phyloP scores from a whole-genome alignment of 2,329 filamentous ascomycete genomes.

The Fusarium dimerum region DNA sequence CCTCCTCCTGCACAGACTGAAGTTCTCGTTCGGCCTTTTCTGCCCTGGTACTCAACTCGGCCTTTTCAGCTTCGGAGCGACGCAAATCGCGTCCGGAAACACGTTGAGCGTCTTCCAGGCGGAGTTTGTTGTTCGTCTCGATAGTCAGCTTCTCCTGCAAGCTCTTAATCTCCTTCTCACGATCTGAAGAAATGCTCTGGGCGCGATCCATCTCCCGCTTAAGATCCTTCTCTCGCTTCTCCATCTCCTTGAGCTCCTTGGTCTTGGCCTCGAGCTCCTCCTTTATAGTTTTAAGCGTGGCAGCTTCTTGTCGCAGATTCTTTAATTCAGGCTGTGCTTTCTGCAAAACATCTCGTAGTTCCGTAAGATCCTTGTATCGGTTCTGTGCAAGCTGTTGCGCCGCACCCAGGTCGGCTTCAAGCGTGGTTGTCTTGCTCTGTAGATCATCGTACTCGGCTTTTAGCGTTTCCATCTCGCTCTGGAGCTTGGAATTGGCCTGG shows the following conservation, averaged over 20 bases:
- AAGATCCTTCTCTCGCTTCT: conserved; percentile 80
- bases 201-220: conserved; percentile 70
- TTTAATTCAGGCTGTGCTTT: conserved; percentile 87
- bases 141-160: conserved; percentile 77
- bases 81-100: conserved; percentile 76
- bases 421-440: conserved; percentile 65
- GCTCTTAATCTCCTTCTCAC: conserved; percentile 74
- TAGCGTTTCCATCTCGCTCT: conserved; percentile 59
- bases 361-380: conserved; percentile 84
- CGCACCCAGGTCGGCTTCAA: conserved; percentile 83
- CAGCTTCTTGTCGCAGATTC: conserved; percentile 74
- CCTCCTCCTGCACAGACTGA: conserved; percentile 70
- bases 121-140: conserved; percentile 70
- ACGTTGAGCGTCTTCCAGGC: conserved; percentile 77
- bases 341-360: conserved; percentile 76
- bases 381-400: conserved; percentile 84
- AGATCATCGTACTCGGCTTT: conserved; percentile 65
- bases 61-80: conserved; percentile 74
- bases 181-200: conserved; percentile 70
- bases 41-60: conserved; percentile 71
- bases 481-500: conserved; percentile 55
- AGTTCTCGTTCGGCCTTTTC: conserved; percentile 75
- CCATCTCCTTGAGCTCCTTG: conserved; percentile 70
- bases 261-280: conserved; percentile 66
- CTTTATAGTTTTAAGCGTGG: conserved; percentile 70